Base-by-base conservation (phyloP, 352 stramenopile species). In the Phytophthora citricola region DNA sequence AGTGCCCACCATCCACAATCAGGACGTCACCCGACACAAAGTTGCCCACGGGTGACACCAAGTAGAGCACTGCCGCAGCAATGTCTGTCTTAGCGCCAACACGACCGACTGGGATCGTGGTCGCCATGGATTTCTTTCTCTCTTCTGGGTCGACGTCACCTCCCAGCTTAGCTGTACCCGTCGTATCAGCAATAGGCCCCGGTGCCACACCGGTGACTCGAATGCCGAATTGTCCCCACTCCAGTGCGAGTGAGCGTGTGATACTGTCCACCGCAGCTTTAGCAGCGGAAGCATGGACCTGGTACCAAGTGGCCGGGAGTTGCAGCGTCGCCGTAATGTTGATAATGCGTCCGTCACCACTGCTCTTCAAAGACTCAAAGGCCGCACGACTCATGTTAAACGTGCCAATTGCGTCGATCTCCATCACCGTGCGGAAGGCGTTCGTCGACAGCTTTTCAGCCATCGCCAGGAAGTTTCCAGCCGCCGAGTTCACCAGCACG, bases 311-410 rank as follows among this genome's bases (percentile, higher is more conserved):
- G 12, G 90, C 91, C 3, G 89, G 84, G 50, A 93, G 87, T 66
- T 98, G 92, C 67, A 98, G 75, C 52, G 92, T 98, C 58, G 95
- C 94, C 5, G 86, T 98, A 69, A 99, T 99, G 81, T 99, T 99
- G 60, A 99, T 84, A 59, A 99, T 97, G 39, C 84, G 73, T 26
- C 83, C 87, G 50, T 90, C 81, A n/a, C 74, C 74, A 55, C 73
- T 83, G 11, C 75, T 75, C 49, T 87, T 87, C 40, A 99, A 79
- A 17, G 77, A 75, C 6, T 86, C 70, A 60, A 98, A 98, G 0
- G 92, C 82, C 5, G 94, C 85, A 59, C 86, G 78, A 49, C 76
- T 94, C 93, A 99, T 98, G 74, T 99, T 98, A 76, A 98, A 99
- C 17, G 94, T 98, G 26, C 96, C 97, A 29, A 98, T 80, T 12